phyloP scores from a whole-genome alignment of 495 filamentous ascomycete genomes.

The Hyphodiscus hymeniophilus region DNA sequence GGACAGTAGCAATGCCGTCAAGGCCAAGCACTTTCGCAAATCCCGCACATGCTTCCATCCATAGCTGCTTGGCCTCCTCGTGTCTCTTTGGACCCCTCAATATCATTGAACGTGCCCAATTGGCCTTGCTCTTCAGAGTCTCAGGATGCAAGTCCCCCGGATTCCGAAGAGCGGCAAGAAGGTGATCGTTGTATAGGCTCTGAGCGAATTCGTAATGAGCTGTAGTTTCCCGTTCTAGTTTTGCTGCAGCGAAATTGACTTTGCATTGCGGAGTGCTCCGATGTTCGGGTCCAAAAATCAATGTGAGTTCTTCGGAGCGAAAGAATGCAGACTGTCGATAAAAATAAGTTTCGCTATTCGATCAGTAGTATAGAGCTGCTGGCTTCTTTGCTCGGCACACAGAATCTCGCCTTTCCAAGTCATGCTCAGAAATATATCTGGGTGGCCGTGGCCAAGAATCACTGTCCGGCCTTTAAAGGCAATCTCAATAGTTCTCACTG shows the following conservation, averaged over 20 bases:
- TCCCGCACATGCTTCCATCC: constrained; percentile 9
- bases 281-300: constrained; percentile 12
- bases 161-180: background rate
- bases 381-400: background rate
- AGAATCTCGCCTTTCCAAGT: constrained; percentile 15
- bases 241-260: constrained; percentile 3
- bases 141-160: constrained; percentile 9
- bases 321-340: constrained; percentile 1
- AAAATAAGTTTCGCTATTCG: background rate
- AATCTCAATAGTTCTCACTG: constrained; percentile 6
- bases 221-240: background rate
- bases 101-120: constrained; percentile 5
- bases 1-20: background rate
- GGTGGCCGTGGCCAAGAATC: constrained; percentile 5
- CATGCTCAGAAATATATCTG: constrained; percentile 4
- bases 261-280: constrained; percentile 4
- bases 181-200: background rate
- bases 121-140: constrained; percentile 6
- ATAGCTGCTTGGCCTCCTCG: constrained; percentile 6
- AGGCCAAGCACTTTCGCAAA: constrained; percentile 2
- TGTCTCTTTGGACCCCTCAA: background rate
- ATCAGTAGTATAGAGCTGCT: background rate
- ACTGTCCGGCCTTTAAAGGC: background rate
- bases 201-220: constrained; percentile 1
- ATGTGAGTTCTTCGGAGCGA: constrained; percentile 4